Conservation (phyloP, 345 rosid genomes). For the Clarkia xantiana region DNA sequence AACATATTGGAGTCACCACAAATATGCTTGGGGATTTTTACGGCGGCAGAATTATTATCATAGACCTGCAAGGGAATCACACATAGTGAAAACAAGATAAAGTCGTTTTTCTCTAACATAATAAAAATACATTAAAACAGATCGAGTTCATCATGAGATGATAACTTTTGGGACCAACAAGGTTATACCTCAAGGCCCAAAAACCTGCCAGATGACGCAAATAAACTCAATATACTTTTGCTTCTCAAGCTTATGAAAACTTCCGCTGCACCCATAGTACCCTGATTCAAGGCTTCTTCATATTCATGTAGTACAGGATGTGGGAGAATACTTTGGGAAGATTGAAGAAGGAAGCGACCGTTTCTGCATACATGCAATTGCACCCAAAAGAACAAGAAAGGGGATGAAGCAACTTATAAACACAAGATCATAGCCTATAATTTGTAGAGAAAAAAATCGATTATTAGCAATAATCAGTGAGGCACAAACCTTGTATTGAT, state of each 20-base stretch:
- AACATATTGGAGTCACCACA: constrained; percentile 39
- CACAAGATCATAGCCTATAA: neutral
- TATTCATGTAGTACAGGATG: constrained; percentile 45
- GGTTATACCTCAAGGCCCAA: constrained; percentile 76
- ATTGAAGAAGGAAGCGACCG: constrained; percentile 72
- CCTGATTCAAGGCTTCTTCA: constrained; percentile 93
- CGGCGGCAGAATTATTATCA: constrained; percentile 58
- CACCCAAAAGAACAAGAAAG: neutral
- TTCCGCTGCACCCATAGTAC: constrained; percentile 61
- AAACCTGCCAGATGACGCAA: constrained; percentile 80
- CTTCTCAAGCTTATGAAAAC: constrained; percentile 73
- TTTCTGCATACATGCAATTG: constrained; percentile 41
- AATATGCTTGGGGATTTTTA: constrained; percentile 60
- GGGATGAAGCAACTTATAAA: neutral
- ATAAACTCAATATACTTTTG: constrained; percentile 74
- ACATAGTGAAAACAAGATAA: neutral
- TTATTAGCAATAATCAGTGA: neutral
- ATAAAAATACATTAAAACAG: no score
- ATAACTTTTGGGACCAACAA: no score
- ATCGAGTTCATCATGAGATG: no score
- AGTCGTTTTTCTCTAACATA: no score
- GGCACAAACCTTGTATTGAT: constrained; percentile 69
- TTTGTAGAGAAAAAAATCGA: neutral
- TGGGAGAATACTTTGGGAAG: constrained; percentile 51
- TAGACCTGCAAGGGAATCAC: constrained; percentile 50